These are phyloP conservation scores for Aspergillus sparsus DNA, from an alignment of 495 filamentous ascomycete genomes.

Conservation along the genomic window DNA sequence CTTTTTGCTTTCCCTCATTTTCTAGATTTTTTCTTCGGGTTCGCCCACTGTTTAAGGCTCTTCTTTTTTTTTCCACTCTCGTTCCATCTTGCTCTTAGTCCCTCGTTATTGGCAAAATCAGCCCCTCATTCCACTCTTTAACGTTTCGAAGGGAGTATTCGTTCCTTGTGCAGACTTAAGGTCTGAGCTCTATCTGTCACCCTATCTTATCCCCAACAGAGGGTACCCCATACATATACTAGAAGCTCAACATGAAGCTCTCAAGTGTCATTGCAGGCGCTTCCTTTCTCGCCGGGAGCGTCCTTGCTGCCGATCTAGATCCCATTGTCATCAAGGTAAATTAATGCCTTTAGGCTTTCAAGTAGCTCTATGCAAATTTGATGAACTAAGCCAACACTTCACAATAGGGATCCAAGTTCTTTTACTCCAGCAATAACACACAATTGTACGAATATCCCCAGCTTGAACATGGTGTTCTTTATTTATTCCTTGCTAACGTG, in stretches of 20 bases:
- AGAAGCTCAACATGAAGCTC: slow-evolving; percentile 27
- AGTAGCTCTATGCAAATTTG: slow-evolving; percentile 8
- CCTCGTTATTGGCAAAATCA: slow-evolving; percentile 9
- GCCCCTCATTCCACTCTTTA: slow-evolving; percentile 9
- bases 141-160: background rate
- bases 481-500: background rate
- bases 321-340: slow-evolving; percentile 68
- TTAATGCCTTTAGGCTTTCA: background rate
- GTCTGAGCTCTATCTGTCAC: background rate
- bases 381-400: background rate
- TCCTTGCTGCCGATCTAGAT: slow-evolving; percentile 38
- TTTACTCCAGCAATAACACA: slow-evolving; percentile 66
- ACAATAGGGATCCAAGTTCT: slow-evolving; percentile 69
- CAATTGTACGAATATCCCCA: slow-evolving; percentile 63
- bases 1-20: slow-evolving; percentile 6
- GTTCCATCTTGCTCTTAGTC: background rate
- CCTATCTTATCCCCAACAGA: background rate
- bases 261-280: slow-evolving; percentile 26
- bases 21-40: slow-evolving; percentile 11
- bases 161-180: background rate
- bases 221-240: background rate
- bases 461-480: background rate
- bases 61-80: background rate
- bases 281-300: slow-evolving; percentile 27
- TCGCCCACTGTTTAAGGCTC: background rate